Evolutionary conservation across 2,329 filamentous ascomycete genomes (phyloP).

Genomic region (Penicillium brasilianum): DNA sequence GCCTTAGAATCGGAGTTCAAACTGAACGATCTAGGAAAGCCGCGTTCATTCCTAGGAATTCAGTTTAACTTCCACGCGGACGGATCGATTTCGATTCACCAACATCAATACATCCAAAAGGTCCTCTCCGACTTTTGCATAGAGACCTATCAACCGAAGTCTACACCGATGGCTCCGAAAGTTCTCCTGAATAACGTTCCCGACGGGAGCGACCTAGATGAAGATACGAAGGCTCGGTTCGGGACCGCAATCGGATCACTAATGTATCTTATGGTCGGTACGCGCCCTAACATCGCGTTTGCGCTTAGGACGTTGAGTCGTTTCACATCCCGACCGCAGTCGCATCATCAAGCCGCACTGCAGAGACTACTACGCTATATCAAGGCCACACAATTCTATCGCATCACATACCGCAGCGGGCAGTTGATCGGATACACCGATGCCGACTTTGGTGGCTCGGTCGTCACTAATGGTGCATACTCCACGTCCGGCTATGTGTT

Average conservation of each 20-base stretch:
- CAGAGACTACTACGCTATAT: slow-evolving; percentile 13
- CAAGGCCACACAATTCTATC: slow-evolving; percentile 15
- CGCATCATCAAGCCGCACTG: slow-evolving; percentile 14
- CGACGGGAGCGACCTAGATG: not conserved
- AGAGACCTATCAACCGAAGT: not conserved
- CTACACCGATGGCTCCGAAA: not conserved
- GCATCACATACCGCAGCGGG: slow-evolving; percentile 14
- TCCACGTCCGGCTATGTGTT: slow-evolving; percentile 33
- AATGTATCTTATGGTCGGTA: slow-evolving; percentile 19
- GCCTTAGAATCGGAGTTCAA: not conserved
- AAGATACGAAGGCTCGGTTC: not conserved
- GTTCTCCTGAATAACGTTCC: not conserved
- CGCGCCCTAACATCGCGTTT: slow-evolving; percentile 13
- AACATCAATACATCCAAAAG: not conserved
- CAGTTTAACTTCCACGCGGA: not conserved
- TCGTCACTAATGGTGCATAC: slow-evolving; percentile 20
- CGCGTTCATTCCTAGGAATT: not conserved
- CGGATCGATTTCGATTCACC: not conserved
- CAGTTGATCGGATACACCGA: slow-evolving; percentile 21
- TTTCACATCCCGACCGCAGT: slow-evolving; percentile 16
- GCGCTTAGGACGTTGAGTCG: slow-evolving; percentile 14
- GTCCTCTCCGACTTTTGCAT: not conserved
- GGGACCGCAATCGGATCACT: not conserved
- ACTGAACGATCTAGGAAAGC: not conserved
- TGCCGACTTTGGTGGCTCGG: slow-evolving; percentile 22